Conservation (phyloP, 345 rosid species). For the Lepidium africanum region DNA sequence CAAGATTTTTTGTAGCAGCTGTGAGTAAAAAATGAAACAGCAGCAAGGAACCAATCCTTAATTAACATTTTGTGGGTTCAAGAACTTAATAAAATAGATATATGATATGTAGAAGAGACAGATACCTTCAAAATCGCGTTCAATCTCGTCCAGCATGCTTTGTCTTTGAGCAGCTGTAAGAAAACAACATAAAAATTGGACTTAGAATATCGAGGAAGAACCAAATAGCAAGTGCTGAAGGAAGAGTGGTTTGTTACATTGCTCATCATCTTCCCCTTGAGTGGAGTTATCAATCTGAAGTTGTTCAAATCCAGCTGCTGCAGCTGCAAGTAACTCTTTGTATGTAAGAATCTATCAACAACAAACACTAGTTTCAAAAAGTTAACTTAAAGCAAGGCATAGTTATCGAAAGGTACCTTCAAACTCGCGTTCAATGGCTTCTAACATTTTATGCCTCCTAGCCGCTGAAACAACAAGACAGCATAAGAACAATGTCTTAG, state of each 20-base stretch:
- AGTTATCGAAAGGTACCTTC: constrained; percentile 15
- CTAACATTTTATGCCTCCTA: constrained; percentile 17
- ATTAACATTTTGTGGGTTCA: background rate
- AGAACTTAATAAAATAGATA: background rate
- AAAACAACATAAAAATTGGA: background rate
- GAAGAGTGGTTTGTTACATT: constrained; percentile 1
- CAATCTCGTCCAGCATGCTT: constrained; percentile 28
- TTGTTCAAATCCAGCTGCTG: constrained; percentile 18
- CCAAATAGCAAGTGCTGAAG: background rate
- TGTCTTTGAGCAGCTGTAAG: constrained; percentile 20
- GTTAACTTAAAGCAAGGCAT: background rate
- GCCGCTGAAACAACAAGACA: constrained; percentile 16
- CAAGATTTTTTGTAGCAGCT: constrained; percentile 29
- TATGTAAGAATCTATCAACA: constrained; percentile 9
- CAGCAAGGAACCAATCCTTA: background rate
- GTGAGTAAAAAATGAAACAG: background rate
- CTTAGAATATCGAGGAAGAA: background rate
- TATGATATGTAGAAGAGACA: background rate
- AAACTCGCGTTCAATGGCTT: constrained; percentile 22
- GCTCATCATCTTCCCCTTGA: constrained; percentile 20
- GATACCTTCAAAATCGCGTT: constrained; percentile 28
- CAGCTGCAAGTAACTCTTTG: constrained; percentile 21
- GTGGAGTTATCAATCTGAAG: constrained; percentile 18
- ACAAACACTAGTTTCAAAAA: background rate
- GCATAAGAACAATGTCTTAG: background rate